Conservation (phyloP, 2,329 filamentous ascomycete species). For the Daldinia sp. region DNA sequence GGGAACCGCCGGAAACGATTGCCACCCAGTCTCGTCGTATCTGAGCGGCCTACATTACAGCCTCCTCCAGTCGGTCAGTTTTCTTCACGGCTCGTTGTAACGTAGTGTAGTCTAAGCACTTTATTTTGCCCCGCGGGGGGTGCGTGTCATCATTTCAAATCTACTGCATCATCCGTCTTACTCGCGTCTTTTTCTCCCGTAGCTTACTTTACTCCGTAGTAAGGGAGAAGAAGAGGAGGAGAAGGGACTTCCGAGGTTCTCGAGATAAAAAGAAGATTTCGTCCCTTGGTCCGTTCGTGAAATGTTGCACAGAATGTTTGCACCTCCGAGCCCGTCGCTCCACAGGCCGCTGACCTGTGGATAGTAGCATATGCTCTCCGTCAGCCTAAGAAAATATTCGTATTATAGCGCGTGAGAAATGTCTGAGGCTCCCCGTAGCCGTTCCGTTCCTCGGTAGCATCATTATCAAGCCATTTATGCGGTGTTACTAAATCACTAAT, state of each 20-base stretch:
- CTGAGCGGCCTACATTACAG: constrained; percentile 7
- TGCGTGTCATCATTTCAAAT: constrained; percentile 24
- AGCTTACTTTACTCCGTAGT: constrained; percentile 15
- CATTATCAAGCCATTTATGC: constrained; percentile 11
- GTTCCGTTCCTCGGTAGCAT: constrained; percentile 4
- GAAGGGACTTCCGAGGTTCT: neutral
- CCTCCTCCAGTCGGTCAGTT: constrained; percentile 19
- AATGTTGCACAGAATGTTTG: constrained; percentile 1
- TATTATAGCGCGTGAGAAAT: neutral
- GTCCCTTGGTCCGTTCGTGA: constrained; percentile 1
- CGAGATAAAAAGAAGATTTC: constrained; percentile 1
- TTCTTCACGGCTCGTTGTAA: constrained; percentile 18
- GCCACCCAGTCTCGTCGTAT: constrained; percentile 22
- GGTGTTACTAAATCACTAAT: constrained; percentile 14
- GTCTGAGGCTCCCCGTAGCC: no score
- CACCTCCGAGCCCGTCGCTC: neutral
- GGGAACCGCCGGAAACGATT: constrained; percentile 27
- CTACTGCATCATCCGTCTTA: neutral
- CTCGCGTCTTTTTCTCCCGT: neutral
- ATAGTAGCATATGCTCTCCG: neutral
- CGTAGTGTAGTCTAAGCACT: constrained; percentile 37
- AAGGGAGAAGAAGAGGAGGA: neutral
- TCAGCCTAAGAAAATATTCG: constrained; percentile 3
- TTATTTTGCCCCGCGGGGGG: constrained; percentile 39
- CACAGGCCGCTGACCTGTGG: neutral